These are phyloP conservation scores for Camelina neglecta DNA, from an alignment of 345 rosid species.

Conservation along the genomic window DNA sequence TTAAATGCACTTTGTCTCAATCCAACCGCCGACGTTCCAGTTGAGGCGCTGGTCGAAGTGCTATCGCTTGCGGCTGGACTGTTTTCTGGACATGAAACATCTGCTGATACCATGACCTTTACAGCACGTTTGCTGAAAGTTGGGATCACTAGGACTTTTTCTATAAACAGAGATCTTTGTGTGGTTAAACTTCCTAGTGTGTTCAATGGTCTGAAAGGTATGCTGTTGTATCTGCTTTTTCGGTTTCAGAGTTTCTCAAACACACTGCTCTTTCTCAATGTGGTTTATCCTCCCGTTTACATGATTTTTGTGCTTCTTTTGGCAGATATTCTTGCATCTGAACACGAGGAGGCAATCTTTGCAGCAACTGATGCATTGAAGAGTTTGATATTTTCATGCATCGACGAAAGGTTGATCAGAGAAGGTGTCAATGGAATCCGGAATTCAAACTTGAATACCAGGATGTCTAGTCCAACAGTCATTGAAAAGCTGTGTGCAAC, in stretches of 20 bases:
- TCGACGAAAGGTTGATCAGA: constrained; percentile 79
- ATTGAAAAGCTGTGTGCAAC: constrained; percentile 80
- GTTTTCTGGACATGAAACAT: constrained; percentile 61
- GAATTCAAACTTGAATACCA: constrained; percentile 45
- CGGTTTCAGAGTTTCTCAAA: constrained; percentile 2
- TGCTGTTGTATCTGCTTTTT: constrained; percentile 26
- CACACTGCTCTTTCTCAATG: constrained; percentile 10
- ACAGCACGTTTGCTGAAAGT: constrained; percentile 78
- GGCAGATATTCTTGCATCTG: constrained; percentile 84
- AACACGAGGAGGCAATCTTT: constrained; percentile 93
- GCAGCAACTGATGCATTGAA: constrained; percentile 80
- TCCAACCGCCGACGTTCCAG: constrained; percentile 60
- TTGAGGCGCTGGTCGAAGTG: constrained; percentile 69
- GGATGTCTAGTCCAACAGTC: constrained; percentile 67
- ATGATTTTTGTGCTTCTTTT: constrained; percentile 32
- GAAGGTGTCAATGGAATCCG: constrained; percentile 67
- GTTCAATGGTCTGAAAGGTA: constrained; percentile 85
- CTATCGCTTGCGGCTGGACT: constrained; percentile 60
- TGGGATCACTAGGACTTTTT: constrained; percentile 75
- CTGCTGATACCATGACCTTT: constrained; percentile 72
- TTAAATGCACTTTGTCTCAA: constrained; percentile 64
- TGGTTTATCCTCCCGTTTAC: constrained; percentile 12
- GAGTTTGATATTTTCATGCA: constrained; percentile 65
- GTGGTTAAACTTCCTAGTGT: constrained; percentile 71
- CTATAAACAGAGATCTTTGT: constrained; percentile 65